These are phyloP conservation scores for Suhomyces terraborum DNA, from an alignment of 1,139 yeast genomes.

Conservation along the genomic window DNA sequence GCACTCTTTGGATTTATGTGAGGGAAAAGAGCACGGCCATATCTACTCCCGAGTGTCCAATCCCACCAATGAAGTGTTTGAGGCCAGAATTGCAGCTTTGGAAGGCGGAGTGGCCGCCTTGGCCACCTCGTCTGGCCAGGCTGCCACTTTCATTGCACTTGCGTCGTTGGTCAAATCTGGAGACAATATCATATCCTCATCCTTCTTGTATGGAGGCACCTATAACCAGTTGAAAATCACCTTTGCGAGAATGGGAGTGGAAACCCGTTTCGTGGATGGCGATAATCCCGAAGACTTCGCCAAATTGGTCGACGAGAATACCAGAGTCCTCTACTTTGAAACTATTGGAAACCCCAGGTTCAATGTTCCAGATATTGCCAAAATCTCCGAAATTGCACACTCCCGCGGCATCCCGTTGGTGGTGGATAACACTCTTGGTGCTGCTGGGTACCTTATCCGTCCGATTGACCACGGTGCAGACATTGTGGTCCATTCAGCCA, in stretches of 20 bases:
- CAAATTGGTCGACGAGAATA: conserved; percentile 72
- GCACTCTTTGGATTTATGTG: conserved; percentile 46
- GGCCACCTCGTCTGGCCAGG: conserved; percentile 90
- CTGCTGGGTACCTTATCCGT: conserved; percentile 85
- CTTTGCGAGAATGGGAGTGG: conserved; percentile 83
- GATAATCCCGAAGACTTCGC: conserved; percentile 71
- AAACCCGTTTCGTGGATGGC: conserved; percentile 80
- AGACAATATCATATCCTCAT: conserved; percentile 86
- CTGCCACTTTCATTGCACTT: conserved; percentile 86
- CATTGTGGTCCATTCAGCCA: conserved; percentile 83
- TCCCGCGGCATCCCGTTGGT: conserved; percentile 87
- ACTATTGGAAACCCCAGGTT: conserved; percentile 93
- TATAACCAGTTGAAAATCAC: conserved; percentile 93
- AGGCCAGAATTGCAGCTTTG: conserved; percentile 85
- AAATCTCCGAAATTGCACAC: conserved; percentile 75
- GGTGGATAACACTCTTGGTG: conserved; percentile 96
- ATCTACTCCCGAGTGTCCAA: conserved; percentile 88
- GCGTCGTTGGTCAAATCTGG: conserved; percentile 66
- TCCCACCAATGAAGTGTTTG: conserved; percentile 90
- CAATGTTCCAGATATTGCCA: conserved; percentile 89
- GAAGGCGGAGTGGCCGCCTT: conserved; percentile 91
- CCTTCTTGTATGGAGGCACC: conserved; percentile 92
- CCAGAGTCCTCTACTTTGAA: conserved; percentile 88
- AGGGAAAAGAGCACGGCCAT: conserved; percentile 38
- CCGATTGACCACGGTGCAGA: conserved; percentile 92